Conservation (phyloP, 208 protist genomes). For the Crithidia sp. region DNA sequence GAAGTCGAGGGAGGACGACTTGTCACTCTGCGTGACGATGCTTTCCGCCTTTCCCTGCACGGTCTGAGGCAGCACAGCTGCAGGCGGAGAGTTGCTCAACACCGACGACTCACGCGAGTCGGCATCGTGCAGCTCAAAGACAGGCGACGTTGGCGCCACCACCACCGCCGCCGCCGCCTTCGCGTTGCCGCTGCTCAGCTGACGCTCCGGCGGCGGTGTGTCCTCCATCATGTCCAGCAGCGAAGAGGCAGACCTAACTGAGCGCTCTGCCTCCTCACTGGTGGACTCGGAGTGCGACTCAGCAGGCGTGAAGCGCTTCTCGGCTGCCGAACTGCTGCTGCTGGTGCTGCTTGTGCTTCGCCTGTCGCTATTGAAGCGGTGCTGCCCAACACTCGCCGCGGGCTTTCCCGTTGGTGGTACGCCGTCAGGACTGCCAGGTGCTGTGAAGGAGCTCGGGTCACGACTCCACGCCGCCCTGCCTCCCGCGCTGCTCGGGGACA, state of each 20-base stretch:
- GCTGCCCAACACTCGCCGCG: too few relatives aligned
- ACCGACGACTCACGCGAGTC: background rate
- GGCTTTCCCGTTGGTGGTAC: background rate
- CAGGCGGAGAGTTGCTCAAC: background rate
- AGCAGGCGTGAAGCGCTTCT: background rate
- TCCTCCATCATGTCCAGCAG: background rate
- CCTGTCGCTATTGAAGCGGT: background rate
- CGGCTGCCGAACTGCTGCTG: background rate
- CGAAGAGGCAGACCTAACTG: background rate
- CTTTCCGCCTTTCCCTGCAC: background rate
- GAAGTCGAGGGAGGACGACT: background rate
- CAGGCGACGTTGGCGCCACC: background rate
- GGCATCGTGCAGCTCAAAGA: background rate
- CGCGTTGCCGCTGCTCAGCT: background rate
- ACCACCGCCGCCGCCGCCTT: background rate
- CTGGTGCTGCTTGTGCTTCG: background rate
- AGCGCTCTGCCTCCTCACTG: background rate
- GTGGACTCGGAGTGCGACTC: background rate
- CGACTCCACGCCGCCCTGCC: background rate
- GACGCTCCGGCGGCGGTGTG: too few relatives aligned
- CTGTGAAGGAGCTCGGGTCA: background rate
- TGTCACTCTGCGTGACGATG: background rate
- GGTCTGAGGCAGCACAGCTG: background rate
- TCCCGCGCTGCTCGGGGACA: background rate
- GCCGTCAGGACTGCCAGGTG: background rate